phyloP scores from a whole-genome alignment of 305 asterid genomes.

The Fraxinus angustifolia region DNA sequence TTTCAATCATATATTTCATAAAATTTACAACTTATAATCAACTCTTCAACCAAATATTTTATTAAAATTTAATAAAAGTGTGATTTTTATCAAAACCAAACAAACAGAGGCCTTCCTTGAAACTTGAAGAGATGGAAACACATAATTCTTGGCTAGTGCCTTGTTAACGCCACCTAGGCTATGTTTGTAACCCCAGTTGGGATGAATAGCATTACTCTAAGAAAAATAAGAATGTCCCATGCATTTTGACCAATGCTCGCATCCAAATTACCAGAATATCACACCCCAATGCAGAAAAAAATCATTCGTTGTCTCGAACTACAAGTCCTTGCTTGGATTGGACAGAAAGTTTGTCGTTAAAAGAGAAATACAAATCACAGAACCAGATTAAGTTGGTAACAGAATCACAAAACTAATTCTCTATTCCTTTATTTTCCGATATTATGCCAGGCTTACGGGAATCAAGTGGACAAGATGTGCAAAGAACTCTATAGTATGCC shows the following conservation, averaged over 20 bases:
- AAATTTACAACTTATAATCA: too few relatives aligned
- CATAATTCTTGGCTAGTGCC: too few relatives aligned
- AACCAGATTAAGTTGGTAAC: not conserved
- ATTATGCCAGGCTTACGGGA: not conserved
- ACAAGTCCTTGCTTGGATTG: not conserved
- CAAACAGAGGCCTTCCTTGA: too few relatives aligned
- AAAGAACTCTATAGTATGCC: not conserved
- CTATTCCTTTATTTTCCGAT: not conserved
- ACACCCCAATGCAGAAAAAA: not conserved
- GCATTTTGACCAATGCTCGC: not conserved
- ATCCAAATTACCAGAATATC: not conserved
- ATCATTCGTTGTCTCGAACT: not conserved
- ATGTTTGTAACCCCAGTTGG: too few relatives aligned
- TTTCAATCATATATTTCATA: too few relatives aligned
- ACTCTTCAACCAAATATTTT: not conserved
- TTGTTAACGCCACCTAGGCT: too few relatives aligned
- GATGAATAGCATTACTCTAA: too few relatives aligned
- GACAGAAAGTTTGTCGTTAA: not conserved
- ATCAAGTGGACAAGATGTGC: not conserved
- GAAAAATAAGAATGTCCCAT: too few relatives aligned
- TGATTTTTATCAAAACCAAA: too few relatives aligned
- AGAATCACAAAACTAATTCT: not conserved
- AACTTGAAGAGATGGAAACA: too few relatives aligned
- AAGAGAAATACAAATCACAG: not conserved
- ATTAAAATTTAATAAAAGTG: too few relatives aligned